Evolutionary conservation across 192 early-diverging fungal genomes (phyloP).

Genomic region (Diversispora epigaea): DNA sequence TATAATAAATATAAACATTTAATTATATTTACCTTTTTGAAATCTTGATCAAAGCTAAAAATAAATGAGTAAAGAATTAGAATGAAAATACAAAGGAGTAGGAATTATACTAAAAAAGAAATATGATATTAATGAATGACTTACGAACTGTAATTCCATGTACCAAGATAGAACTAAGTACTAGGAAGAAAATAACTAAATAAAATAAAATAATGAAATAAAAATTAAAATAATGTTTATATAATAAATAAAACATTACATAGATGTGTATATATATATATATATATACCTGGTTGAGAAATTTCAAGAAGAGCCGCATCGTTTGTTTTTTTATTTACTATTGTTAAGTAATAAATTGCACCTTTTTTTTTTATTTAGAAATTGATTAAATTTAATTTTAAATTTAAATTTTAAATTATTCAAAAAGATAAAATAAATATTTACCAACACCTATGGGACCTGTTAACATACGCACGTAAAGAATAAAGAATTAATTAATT

Average conservation of each 20-base stretch:
- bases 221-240: slow-evolving; percentile 29
- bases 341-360: too few relatives aligned
- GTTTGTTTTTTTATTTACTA: too few relatives aligned
- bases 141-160: slow-evolving; percentile 41
- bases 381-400: too few relatives aligned
- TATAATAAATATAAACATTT: neutral
- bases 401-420: too few relatives aligned
- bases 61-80: too few relatives aligned
- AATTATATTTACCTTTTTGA: neutral
- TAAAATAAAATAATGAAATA: slow-evolving; percentile 28
- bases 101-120: neutral
- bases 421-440: too few relatives aligned
- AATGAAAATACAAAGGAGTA: neutral
- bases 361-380: too few relatives aligned
- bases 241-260: neutral
- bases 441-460: too few relatives aligned
- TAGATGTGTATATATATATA: neutral
- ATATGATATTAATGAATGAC: neutral
- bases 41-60: neutral
- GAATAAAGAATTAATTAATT: too few relatives aligned
- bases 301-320: too few relatives aligned
- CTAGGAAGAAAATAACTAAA: slow-evolving; percentile 16
- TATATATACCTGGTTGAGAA: slow-evolving; percentile 14
- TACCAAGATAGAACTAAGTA: slow-evolving; percentile 55
- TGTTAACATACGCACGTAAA: too few relatives aligned